These are phyloP conservation scores for Fusarium guadeloupense DNA, from an alignment of 2,329 filamentous ascomycete genomes.

Conservation along the genomic window DNA sequence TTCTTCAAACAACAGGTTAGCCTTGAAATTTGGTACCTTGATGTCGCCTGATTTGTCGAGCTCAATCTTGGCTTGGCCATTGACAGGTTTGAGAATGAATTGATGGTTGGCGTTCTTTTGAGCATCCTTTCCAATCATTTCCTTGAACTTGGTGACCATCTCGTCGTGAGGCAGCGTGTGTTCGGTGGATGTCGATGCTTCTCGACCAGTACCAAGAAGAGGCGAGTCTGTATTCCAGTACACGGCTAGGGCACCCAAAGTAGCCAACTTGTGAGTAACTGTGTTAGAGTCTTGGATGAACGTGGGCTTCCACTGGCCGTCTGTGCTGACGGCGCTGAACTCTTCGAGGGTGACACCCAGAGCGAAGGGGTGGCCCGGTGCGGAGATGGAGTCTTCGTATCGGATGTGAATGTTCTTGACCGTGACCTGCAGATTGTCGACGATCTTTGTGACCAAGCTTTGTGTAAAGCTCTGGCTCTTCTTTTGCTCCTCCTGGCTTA, in stretches of 20 bases:
- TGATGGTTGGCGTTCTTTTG: slow-evolving; percentile 73
- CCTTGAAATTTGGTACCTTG: slow-evolving; percentile 86
- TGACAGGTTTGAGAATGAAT: slow-evolving; percentile 96
- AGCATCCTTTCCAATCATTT: slow-evolving; percentile 79
- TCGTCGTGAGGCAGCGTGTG: slow-evolving; percentile 76
- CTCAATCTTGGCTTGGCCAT: slow-evolving; percentile 91
- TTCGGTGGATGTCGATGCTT: slow-evolving; percentile 58
- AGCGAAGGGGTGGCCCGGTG: slow-evolving; percentile 93
- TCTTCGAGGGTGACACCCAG: slow-evolving; percentile 92
- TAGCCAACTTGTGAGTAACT: slow-evolving; percentile 93
- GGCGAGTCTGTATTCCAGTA: slow-evolving; percentile 98
- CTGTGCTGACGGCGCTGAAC: slow-evolving; percentile 96
- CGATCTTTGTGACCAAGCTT: slow-evolving; percentile 93
- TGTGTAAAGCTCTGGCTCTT: slow-evolving; percentile 98
- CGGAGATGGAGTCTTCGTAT: slow-evolving; percentile 97
- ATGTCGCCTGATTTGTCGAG: slow-evolving; percentile 90
- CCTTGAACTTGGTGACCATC: slow-evolving; percentile 78
- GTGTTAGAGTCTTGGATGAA: slow-evolving; percentile 89
- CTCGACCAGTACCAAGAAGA: slow-evolving; percentile 83
- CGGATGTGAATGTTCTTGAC: slow-evolving; percentile 98
- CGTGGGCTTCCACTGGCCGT: slow-evolving; percentile 92
- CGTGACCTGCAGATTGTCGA: slow-evolving; percentile 97
- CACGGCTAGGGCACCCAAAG: slow-evolving; percentile 85
- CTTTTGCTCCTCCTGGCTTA: slow-evolving; percentile 94
- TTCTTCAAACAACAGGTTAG: slow-evolving; percentile 92